These are phyloP conservation scores for Leishmania lainsoni DNA, from an alignment of 208 protist species.

Conservation along the genomic window DNA sequence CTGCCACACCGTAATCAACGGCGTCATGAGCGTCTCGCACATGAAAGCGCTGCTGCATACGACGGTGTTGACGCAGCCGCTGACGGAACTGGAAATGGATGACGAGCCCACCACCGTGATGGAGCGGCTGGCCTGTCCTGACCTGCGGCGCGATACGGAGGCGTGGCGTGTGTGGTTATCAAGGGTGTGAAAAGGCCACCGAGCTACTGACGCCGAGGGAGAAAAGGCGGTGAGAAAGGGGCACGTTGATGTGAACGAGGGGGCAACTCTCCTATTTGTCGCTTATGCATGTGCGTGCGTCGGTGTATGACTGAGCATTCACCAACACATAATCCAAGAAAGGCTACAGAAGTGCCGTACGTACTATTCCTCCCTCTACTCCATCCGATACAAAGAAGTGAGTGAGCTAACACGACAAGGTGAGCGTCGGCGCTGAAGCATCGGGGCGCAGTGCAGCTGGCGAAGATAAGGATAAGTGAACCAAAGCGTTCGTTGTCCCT, in stretches of 20 bases:
- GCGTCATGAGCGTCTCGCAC: slow-evolving; percentile 41
- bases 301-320: background rate
- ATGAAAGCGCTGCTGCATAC: slow-evolving; percentile 54
- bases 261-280: background rate
- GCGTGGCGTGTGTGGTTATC: slow-evolving; percentile 74
- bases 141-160: slow-evolving; percentile 61
- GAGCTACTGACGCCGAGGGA: background rate
- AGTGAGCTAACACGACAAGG: background rate
- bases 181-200: slow-evolving; percentile 33
- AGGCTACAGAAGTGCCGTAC: background rate
- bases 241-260: background rate
- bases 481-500: background rate
- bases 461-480: background rate
- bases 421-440: background rate
- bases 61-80: slow-evolving; percentile 43
- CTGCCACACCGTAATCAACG: slow-evolving; percentile 8
- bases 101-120: slow-evolving; percentile 42
- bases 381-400: background rate
- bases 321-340: background rate
- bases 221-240: background rate
- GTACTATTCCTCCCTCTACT: background rate
- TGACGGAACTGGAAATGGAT: slow-evolving; percentile 70
- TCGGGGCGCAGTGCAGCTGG: background rate
- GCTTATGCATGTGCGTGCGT: background rate
- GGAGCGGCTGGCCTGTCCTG: slow-evolving; percentile 53